phyloP scores from a whole-genome alignment of 1,284 basidiomycete species.

The Irpex sp. region DNA sequence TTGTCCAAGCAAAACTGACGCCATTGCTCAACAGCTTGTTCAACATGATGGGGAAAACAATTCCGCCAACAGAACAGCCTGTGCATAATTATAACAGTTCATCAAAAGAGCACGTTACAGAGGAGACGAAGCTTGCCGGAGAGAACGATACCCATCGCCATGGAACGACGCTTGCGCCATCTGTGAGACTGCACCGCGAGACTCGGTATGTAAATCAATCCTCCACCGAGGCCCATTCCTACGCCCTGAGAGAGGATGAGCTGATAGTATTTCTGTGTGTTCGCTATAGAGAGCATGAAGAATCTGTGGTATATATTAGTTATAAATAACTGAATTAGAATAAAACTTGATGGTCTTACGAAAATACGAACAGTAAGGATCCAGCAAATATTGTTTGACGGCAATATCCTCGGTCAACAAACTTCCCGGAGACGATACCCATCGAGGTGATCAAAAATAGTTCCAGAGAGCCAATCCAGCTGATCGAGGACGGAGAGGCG shows the following conservation, averaged over 20 bases:
- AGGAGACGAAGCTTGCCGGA: constrained; percentile 20
- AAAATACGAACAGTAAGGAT: constrained; percentile 17
- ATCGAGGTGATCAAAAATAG: constrained; percentile 17
- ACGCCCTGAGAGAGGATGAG: constrained; percentile 30
- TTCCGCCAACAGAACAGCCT: constrained; percentile 25
- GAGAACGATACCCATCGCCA: constrained; percentile 43
- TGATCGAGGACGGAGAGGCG: constrained; percentile 17
- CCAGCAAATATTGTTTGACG: constrained; percentile 12
- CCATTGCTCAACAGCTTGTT: constrained; percentile 38
- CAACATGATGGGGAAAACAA: constrained; percentile 48
- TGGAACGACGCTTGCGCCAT: constrained; percentile 36
- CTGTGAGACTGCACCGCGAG: constrained; percentile 41
- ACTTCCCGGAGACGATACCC: constrained; percentile 11
- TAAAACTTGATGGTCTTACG: constrained; percentile 3
- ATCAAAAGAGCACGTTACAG: background rate
- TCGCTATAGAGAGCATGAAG: constrained; percentile 20
- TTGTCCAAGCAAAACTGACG: constrained; percentile 40
- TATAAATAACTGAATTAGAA: background rate
- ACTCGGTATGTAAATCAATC: constrained; percentile 38
- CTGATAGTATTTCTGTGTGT: constrained; percentile 20
- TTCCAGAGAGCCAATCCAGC: constrained; percentile 23
- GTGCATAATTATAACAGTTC: background rate
- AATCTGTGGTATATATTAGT: constrained; percentile 5
- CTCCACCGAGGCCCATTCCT: constrained; percentile 39
- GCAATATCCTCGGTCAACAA: constrained; percentile 20